Base-by-base conservation (phyloP, 441 rosid genomes). In the Euphorbia schlechtendalii region DNA sequence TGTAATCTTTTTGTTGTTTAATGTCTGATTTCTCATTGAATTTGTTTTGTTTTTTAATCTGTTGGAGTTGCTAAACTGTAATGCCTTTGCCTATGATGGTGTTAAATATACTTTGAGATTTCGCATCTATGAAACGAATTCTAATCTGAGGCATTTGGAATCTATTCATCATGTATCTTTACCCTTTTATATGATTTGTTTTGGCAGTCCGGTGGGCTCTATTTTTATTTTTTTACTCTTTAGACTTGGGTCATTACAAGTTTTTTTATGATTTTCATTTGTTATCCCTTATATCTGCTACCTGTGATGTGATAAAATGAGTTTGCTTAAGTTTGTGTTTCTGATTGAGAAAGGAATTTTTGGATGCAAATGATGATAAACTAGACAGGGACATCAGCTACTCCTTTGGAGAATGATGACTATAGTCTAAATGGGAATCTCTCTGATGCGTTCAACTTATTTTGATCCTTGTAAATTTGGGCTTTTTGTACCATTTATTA, bases 341-440 rank as follows among this genome's bases (percentile, higher is more conserved):
- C 17, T 46, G n/a, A n/a, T n/a, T n/a, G n/a, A n/a, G n/a, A n/a
- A n/a, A n/a, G n/a, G n/a, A n/a, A n/a, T n/a, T n/a, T n/a, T n/a
- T n/a, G n/a, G n/a, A n/a, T 76, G 80, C 80, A 67, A 69, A 55
- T 74, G 83, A 79, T 69, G 77, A 76, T 74, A 69, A 58, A 74
- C 66, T 15, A 76, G 83, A 76, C 80, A 79, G 83, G 83, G 80
- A 79, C 80, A 80, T 80, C 81, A 74, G 80, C 20, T 52, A 74
- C 77, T 69, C 78, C 67, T 53, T 56, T 38, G 58, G 80, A 67
- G 78, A 28, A 69, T 80, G 83, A 72, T 80, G 81, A 80, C 73
- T 59, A 20, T 1, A 63, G 76, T 66, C 72, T 65, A 63, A 70
- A 67, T 73, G 80, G 80, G 80, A 77, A 77, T 77, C 80, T 77